Conservation (phyloP, 805 yeast genomes). For the Candida caryicola region DNA sequence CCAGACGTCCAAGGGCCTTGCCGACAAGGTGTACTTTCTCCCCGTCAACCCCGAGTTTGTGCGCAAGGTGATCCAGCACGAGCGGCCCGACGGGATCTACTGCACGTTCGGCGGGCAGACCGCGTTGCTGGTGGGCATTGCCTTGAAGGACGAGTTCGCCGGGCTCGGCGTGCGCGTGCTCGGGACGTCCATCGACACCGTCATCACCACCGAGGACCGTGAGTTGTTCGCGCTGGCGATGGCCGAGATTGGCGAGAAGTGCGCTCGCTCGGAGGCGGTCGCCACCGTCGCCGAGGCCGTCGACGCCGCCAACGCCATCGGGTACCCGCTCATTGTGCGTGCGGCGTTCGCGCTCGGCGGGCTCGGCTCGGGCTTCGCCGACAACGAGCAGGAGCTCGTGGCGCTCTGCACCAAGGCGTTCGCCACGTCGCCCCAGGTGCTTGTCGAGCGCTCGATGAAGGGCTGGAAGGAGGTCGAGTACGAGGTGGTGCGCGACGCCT, state of each 20-base stretch:
- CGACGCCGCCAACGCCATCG: conserved; percentile 78
- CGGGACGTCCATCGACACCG: conserved; percentile 95
- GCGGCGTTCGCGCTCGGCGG: conserved; percentile 98
- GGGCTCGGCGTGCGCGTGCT: conserved; percentile 87
- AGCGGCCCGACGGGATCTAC: conserved; percentile 95
- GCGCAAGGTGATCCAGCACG: conserved; percentile 89
- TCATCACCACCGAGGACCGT: conserved; percentile 97
- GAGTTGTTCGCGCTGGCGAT: conserved; percentile 92
- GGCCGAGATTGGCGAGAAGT: conserved; percentile 92
- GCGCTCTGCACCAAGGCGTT: conserved; percentile 87
- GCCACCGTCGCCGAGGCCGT: conserved; percentile 76
- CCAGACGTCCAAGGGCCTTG: conserved; percentile 96
- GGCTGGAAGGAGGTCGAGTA: conserved; percentile 99
- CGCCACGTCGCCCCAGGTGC: conserved; percentile 93
- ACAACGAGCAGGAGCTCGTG: conserved; percentile 76
- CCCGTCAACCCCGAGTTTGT: conserved; percentile 98
- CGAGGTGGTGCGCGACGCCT: conserved; percentile 97
- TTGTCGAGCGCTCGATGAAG: conserved; percentile 94
- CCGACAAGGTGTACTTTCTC: conserved; percentile 95
- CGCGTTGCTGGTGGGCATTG: conserved; percentile 93
- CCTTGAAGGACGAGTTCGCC: conserved; percentile 92
- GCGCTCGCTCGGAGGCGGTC: conserved; percentile 92
- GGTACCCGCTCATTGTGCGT: conserved; percentile 94
- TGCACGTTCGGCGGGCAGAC: conserved; percentile 99
- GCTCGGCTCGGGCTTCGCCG: conserved; percentile 96